These are phyloP conservation scores for Aethionema arabicum DNA, from an alignment of 345 rosid genomes.

Conservation along the genomic window DNA sequence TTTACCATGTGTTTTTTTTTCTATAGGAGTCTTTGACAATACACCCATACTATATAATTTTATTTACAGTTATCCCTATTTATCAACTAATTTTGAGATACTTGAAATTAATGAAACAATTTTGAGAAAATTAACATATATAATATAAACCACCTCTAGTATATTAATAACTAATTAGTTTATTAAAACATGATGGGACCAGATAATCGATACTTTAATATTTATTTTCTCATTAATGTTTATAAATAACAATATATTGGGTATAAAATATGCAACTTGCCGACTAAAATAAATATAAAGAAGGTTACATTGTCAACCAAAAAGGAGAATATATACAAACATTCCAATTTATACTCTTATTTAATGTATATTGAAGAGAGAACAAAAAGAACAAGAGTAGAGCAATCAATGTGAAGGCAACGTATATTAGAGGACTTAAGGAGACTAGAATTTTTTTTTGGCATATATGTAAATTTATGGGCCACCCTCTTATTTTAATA, in stretches of 20 bases:
- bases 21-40: too few relatives aligned
- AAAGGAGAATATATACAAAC: constrained; percentile 13
- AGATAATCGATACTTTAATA: too few relatives aligned
- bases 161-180: too few relatives aligned
- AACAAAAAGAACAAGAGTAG: constrained; percentile 19
- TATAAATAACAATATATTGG: background rate
- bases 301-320: constrained; percentile 2
- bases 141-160: too few relatives aligned
- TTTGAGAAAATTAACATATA: too few relatives aligned
- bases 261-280: constrained; percentile 3
- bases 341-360: constrained; percentile 11
- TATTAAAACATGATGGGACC: too few relatives aligned
- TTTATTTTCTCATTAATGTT: too few relatives aligned
- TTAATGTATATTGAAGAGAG: background rate
- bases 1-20: too few relatives aligned
- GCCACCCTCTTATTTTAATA: constrained; percentile 18
- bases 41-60: too few relatives aligned
- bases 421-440: constrained; percentile 19
- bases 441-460: constrained; percentile 30
- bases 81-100: too few relatives aligned
- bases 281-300: background rate
- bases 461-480: constrained; percentile 29
- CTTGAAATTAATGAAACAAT: too few relatives aligned
- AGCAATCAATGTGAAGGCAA: constrained; percentile 23
- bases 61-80: too few relatives aligned